phyloP scores from a whole-genome alignment of 306 rosid genomes.

The Cyamopsis tetragonoloba region DNA sequence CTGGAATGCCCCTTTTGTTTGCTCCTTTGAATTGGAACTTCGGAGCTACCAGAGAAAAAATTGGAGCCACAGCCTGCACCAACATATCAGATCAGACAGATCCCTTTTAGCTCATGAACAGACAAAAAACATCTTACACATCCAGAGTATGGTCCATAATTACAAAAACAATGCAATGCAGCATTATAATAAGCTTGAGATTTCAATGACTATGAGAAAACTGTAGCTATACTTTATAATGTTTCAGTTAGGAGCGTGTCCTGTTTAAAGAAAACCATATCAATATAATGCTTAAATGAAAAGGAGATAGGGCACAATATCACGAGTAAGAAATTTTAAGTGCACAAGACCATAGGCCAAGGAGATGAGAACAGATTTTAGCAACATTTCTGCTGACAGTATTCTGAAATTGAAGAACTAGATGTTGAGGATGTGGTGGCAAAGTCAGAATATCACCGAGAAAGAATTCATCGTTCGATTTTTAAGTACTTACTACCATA shows the following conservation, averaged over 20 bases:
- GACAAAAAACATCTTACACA: background rate
- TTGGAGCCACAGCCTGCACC: constrained; percentile 83
- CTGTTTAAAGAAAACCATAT: background rate
- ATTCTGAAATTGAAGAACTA: background rate
- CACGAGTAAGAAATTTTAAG: no score
- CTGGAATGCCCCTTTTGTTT: constrained; percentile 97
- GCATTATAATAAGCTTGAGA: background rate
- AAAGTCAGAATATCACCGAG: background rate
- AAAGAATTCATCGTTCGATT: background rate
- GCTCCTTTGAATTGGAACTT: constrained; percentile 95
- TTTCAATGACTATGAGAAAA: background rate
- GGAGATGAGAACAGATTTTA: background rate
- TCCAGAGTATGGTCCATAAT: background rate
- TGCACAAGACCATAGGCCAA: background rate
- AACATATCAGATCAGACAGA: constrained; percentile 6
- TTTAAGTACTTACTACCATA: background rate
- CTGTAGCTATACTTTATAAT: background rate
- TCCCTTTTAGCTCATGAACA: background rate
- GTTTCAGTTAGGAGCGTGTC: background rate
- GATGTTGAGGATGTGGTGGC: background rate
- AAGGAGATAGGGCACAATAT: background rate
- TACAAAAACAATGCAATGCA: background rate
- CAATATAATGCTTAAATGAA: background rate
- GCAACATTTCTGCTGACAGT: background rate
- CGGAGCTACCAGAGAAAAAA: constrained; percentile 80